These are phyloP conservation scores for Mortierella sp. DNA, from an alignment of 371 early-diverging fungal species.

Conservation along the genomic window DNA sequence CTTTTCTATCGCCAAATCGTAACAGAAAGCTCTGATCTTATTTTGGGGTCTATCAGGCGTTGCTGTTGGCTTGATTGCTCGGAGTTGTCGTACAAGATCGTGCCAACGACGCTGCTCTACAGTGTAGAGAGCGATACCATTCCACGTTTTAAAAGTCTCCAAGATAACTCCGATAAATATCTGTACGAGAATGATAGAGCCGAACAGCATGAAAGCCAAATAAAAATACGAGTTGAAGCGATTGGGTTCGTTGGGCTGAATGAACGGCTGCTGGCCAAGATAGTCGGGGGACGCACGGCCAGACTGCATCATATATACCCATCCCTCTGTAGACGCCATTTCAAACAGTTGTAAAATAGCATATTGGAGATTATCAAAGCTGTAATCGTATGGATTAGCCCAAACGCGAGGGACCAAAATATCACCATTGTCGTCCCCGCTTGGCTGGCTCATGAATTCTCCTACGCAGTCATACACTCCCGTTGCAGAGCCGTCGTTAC, in stretches of 20 bases:
- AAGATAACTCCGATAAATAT: constrained; percentile 70
- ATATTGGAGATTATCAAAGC: constrained; percentile 62
- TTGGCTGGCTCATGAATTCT: constrained; percentile 59
- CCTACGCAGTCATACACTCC: constrained; percentile 46
- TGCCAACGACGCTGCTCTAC: constrained; percentile 64
- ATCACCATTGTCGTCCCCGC: constrained; percentile 40
- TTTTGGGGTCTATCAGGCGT: constrained; percentile 58
- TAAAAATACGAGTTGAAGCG: constrained; percentile 63
- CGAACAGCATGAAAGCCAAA: constrained; percentile 66
- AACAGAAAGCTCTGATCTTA: constrained; percentile 58
- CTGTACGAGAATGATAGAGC: constrained; percentile 66
- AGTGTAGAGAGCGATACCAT: constrained; percentile 64
- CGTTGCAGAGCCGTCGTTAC: constrained; percentile 57
- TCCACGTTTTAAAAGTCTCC: constrained; percentile 66
- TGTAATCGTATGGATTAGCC: constrained; percentile 66
- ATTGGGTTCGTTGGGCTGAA: constrained; percentile 56
- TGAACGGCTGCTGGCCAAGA: constrained; percentile 58
- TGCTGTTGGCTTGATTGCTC: constrained; percentile 60
- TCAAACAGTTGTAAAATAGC: constrained; percentile 63
- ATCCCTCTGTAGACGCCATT: constrained; percentile 70
- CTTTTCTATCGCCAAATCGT: constrained; percentile 62
- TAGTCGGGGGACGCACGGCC: constrained; percentile 36
- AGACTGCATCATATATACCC: constrained; percentile 54
- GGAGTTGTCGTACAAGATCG: constrained; percentile 64
- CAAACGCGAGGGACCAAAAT: constrained; percentile 62